phyloP scores from a whole-genome alignment of 2,329 filamentous ascomycete species.

The Exophiala xenobiotica region DNA sequence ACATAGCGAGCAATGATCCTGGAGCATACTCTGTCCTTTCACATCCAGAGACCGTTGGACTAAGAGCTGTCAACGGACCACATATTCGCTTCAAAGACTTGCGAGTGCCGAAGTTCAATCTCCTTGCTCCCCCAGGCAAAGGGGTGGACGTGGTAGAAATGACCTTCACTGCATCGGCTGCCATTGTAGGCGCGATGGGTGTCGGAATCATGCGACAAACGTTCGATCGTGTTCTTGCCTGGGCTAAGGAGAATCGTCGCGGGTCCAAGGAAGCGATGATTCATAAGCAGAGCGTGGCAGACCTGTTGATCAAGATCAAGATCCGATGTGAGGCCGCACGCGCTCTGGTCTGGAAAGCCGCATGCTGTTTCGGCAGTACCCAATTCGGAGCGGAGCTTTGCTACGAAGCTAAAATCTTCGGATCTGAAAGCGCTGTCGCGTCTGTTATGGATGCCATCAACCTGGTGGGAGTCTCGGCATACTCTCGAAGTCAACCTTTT shows the following conservation, averaged over 20 bases:
- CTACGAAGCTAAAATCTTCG: slow-evolving; percentile 53
- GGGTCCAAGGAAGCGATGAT: slow-evolving; percentile 49
- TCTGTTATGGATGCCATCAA: slow-evolving; percentile 52
- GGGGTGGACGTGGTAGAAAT: slow-evolving; percentile 46
- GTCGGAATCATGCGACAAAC: slow-evolving; percentile 55
- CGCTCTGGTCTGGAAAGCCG: slow-evolving; percentile 54
- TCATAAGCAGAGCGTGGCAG: slow-evolving; percentile 52
- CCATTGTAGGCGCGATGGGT: slow-evolving; percentile 56
- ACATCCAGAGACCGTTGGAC: slow-evolving; percentile 48
- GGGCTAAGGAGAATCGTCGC: slow-evolving; percentile 49
- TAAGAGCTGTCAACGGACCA: slow-evolving; percentile 51
- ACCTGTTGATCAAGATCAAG: slow-evolving; percentile 54
- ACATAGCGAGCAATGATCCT: slow-evolving; percentile 47
- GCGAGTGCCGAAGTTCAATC: slow-evolving; percentile 48
- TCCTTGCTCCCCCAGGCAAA: slow-evolving; percentile 47
- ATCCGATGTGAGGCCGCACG: slow-evolving; percentile 53
- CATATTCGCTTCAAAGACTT: slow-evolving; percentile 51
- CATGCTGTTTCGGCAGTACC: slow-evolving; percentile 45
- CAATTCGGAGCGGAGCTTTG: slow-evolving; percentile 48
- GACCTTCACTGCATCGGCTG: slow-evolving; percentile 48
- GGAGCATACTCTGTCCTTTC: slow-evolving; percentile 49
- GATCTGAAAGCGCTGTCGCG: slow-evolving; percentile 51
- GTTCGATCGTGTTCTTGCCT: slow-evolving; percentile 53
- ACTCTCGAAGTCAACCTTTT: slow-evolving; percentile 46
- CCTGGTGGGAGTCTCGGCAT: slow-evolving; percentile 53